Base-by-base conservation (phyloP, 192 early-diverging fungal species). In the Podila clonocystis region DNA sequence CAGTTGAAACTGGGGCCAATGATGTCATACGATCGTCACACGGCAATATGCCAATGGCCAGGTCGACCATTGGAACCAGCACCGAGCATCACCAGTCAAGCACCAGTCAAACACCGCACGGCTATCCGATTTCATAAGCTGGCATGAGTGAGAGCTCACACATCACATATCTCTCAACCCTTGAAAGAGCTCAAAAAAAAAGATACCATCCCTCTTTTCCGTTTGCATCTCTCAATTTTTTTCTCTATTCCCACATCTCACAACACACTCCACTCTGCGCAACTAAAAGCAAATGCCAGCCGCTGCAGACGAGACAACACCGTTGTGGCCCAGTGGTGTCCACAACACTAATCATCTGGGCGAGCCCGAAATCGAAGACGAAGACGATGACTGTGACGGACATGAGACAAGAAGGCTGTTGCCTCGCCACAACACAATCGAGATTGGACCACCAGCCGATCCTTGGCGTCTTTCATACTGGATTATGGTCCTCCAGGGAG, bases 401-500 rank as follows among this genome's bases (percentile, higher is more conserved):
- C 52, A 62, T 36, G 52, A 60, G 9, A 52, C n/a, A 11, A 49
- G 31, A 11, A 62, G 41, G 20, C 24, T 31, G 34, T 19, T 75
- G 2, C 45, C 28, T 11, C 65, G 64, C 57, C 68, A 71, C 34
- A 62, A 24, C 30, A 66, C 50, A 11, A 63, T 71, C 12, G 75
- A 71, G 29, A 63, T 29, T n/a, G 75, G 68, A 31, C 84, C 84
- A 72, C 87, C 85, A 22, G 72, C 72, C 24, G 88, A 89, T 57
- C 72, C 70, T 9, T 86, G 79, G 62, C 73, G 68, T n/a, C 48
- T 86, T 22, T 83, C 86, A 8, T 92, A 94, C 72, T 77, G 87
- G 58, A 82, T 93, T 66, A 93, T 93, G 70, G 89, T 92, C 52
- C 67, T 92, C 9, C 92, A 93, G 80, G 94, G 94, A n/a, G 80